Percentiles rank a stretch among this genome's conserved stretches.
Evolutionary conservation across 225 moss, liverwort and hornwort species (phyloP).

Genomic region (Rhytidiadelphus loreus): DNA sequence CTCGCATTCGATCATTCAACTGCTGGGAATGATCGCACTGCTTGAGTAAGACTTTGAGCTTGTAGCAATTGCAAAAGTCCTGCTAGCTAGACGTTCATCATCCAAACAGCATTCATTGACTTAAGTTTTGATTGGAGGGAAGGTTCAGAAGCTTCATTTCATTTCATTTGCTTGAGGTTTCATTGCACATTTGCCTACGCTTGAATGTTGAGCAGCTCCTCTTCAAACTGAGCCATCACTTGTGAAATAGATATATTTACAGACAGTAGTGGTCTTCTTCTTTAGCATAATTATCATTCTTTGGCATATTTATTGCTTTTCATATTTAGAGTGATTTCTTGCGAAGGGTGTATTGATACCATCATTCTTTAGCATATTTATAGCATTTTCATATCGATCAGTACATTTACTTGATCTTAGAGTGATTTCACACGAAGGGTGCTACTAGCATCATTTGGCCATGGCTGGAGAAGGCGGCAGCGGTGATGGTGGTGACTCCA

Average conservation of each 20-base stretch:
- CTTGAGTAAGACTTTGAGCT: background rate
- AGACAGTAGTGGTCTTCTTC: background rate
- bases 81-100: background rate
- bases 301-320: background rate
- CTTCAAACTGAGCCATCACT: background rate
- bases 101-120: no score
- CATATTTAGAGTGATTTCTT: no score
- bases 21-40: background rate
- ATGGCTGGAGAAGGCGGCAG: background rate
- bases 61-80: background rate
- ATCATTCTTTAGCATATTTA: background rate
- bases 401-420: background rate
- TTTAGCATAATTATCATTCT: background rate
- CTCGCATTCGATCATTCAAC: background rate
- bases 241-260: background rate
- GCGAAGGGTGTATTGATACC: background rate
- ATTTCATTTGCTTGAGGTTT: no score
- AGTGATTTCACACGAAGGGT: no score
- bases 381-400: background rate
- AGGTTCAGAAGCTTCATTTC: background rate
- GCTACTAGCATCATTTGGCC: background rate
- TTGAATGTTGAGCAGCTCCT: background rate
- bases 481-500: slow-evolving; percentile 12
- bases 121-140: background rate
- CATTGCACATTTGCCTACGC: no score